Base-by-base conservation (phyloP, 2,329 filamentous ascomycete species). In the Periglandula ipomoeae region DNA sequence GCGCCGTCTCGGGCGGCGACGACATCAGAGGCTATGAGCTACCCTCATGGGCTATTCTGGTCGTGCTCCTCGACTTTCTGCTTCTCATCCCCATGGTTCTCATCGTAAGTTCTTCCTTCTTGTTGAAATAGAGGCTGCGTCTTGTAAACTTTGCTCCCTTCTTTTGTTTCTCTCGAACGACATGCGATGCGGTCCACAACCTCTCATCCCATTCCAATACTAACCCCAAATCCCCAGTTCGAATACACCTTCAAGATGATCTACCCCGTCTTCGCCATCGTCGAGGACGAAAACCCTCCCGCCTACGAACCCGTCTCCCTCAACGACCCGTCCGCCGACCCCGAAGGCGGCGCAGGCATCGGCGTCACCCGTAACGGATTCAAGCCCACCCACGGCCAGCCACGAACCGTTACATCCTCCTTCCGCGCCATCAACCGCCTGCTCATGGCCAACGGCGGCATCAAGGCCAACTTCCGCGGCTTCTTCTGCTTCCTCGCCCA, bases 401-500 rank as follows among this genome's bases (percentile, higher is more conserved):
- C 61, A 45, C 64, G 61, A 52, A 69, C 70, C 53, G 64, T 77
- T 55, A 79, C 74, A 19, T 68, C 72, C 24, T 78, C 72, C 46
- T 59, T 79, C 58, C 73, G 74, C 56, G 66, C 69, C 57, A 76
- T 71, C 50, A 65, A 70, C 63, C 70, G 72, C 37, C 68, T 77
- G 52, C 74, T 96, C 40, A 72, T 73, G 54, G 69, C 77, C 42
- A 69, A 79, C 55, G 82, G 75, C 52, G 87, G 89, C 53, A 76
- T 76, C 66, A 70, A 70, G 51, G 77, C 84, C 50, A 74, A 78
- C 59, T 85, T 88, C 75, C 84, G 87, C 53, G 89, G 88, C 49
- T 61, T 88, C 34, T 62, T 69, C 50, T 78, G 74, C 61, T 64
- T 63, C 46, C 9, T 79, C 5, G 65, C 70, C 48, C 62, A 75